Evolutionary conservation across 1,284 basidiomycete species (phyloP).

Genomic region (Ganoderma sp.): DNA sequence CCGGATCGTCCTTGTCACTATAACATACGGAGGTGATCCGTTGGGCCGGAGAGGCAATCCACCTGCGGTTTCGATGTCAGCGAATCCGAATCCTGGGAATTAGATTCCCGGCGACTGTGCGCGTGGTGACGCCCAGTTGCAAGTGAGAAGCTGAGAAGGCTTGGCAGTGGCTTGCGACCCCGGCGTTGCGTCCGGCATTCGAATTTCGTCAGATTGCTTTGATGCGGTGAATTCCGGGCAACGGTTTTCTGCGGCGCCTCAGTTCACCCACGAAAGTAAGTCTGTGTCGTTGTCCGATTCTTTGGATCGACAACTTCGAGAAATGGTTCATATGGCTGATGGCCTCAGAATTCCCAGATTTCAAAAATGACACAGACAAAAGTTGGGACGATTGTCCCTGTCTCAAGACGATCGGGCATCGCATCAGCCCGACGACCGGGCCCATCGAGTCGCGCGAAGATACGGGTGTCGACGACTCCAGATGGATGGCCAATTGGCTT

Average conservation of each 20-base stretch:
- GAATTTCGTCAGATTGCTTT: neutral
- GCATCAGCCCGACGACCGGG: neutral
- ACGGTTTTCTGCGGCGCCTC: neutral
- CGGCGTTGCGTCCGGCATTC: neutral
- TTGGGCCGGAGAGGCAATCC: neutral
- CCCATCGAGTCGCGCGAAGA: neutral
- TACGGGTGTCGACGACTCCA: neutral
- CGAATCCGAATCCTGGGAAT: neutral
- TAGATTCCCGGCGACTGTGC: neutral
- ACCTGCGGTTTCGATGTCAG: neutral
- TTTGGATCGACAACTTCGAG: neutral
- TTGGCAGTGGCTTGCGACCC: neutral
- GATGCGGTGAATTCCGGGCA: neutral
- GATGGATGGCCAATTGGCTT: neutral
- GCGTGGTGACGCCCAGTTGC: neutral
- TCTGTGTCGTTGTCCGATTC: neutral
- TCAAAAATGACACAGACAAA: neutral
- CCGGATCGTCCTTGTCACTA: neutral
- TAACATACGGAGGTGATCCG: neutral
- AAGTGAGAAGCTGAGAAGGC: neutral
- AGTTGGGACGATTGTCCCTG: neutral
- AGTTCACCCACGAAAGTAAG: neutral
- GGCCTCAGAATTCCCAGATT: neutral
- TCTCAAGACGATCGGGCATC: neutral
- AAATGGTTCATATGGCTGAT: neutral